These are phyloP conservation scores for Xylona heveae DNA, from an alignment of 495 filamentous ascomycete genomes.

Conservation along the genomic window DNA sequence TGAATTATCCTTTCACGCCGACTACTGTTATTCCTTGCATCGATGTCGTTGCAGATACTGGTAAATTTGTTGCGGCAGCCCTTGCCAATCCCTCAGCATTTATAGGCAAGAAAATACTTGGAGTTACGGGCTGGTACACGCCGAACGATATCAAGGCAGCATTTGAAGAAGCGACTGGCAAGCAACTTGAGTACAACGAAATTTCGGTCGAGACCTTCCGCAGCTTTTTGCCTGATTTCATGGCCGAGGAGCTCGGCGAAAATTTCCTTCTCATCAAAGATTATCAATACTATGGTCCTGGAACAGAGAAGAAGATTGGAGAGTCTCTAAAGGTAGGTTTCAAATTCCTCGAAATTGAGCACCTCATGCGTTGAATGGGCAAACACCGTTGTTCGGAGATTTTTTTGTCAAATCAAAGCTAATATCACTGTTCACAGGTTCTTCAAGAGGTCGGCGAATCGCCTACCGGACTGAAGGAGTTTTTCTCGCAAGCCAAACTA, in stretches of 20 bases:
- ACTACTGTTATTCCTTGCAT: neutral
- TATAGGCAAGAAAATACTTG: conserved; percentile 1
- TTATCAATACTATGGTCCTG: conserved; percentile 1
- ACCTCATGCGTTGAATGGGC: no score
- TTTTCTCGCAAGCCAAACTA: no score
- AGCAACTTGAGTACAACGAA: neutral
- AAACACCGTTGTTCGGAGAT: no score
- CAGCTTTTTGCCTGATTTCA: conserved; percentile 9
- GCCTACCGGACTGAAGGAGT: no score
- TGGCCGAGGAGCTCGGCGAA: neutral
- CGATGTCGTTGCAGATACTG: conserved; percentile 2
- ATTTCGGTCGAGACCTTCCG: conserved; percentile 9
- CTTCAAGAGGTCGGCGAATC: no score
- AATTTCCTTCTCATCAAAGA: conserved; percentile 1
- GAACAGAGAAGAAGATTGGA: no score
- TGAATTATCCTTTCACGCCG: no score
- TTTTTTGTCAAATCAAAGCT: no score
- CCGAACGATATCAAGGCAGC: neutral
- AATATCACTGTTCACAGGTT: no score
- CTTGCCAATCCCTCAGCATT: neutral
- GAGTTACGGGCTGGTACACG: neutral
- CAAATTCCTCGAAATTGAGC: no score
- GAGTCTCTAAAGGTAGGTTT: no score
- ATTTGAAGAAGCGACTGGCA: conserved; percentile 1
- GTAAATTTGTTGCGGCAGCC: conserved; percentile 1